A percentile compares a stretch with the other conserved stretches of the same genome.
phyloP scores from a whole-genome alignment of 305 asterid species.

The Ajuga reptans region DNA sequence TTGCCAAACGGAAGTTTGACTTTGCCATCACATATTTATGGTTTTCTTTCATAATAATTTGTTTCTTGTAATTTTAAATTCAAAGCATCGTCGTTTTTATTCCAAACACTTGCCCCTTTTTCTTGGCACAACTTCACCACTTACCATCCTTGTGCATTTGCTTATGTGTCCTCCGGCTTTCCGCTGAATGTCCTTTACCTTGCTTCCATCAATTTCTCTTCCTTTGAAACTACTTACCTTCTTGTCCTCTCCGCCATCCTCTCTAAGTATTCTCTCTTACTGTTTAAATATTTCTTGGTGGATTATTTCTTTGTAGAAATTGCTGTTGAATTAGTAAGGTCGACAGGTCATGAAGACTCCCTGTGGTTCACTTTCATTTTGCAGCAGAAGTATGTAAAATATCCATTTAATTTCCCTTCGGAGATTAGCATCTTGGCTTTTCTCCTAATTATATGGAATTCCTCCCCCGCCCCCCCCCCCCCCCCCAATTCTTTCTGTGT shows the following conservation, averaged over 20 bases:
- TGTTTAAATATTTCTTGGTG: not conserved
- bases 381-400: constrained; percentile 24
- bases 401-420: not conserved
- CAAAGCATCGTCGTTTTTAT: not conserved
- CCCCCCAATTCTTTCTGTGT: too few species aligned
- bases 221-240: constrained; percentile 9
- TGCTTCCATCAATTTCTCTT: not conserved
- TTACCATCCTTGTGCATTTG: not conserved
- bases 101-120: not conserved
- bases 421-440: not conserved
- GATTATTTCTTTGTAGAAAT: constrained; percentile 11
- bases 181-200: not conserved
- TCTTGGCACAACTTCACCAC: not conserved
- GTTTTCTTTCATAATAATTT: not conserved
- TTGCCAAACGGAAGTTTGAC: not conserved
- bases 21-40: not conserved
- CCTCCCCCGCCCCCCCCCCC: too few species aligned
- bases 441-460: not conserved
- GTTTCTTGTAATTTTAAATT: not conserved
- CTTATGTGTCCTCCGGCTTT: not conserved
- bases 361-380: constrained; percentile 8
- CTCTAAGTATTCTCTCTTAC: constrained; percentile 7
- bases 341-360: constrained; percentile 20
- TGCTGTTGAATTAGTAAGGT: not conserved
- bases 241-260: constrained; percentile 5